Base-by-base conservation (phyloP, 129 eudicot species). In the Artemisia argyi region DNA sequence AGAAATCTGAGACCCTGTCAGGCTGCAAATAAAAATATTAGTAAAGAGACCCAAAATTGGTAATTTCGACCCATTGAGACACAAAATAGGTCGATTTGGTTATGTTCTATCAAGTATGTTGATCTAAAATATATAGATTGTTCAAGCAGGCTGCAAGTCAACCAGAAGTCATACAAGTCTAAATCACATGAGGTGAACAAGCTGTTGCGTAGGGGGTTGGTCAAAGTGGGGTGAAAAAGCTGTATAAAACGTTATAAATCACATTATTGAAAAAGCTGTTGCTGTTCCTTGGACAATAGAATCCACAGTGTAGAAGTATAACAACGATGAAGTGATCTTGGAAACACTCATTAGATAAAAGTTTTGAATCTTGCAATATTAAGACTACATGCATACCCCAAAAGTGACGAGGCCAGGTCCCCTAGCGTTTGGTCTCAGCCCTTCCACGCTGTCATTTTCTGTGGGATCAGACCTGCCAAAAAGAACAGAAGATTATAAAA, bases 391-490 rank as follows among this genome's bases (percentile, higher is more conserved):
- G 56, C 87, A 67, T 90, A 94, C 99, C 99, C 99, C 99, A 73
- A 94, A 94, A 67, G 93, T 88, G 12, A 94, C 97, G 12, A 94
- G 89, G 32, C 99, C 97, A 68, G 97, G 96, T 62, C 99, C 97
- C 86, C 97, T 81, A 47, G 99, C 97, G 71, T 94, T 94, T 71
- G 97, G 99, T 81, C 99, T 88, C 74, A 94, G 68, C 55, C 99
- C 99, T 75, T 90, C 99, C 26, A 94, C 84, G 8, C 99, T 94
- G 76, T 94, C 99, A 84, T 94, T 94, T 81, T 90, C 97, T 19
- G 99, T 94, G 56, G 99, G 99, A 74, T 94, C 99, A 65, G 99
- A 94, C 99, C 99, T 94, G 83, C 65, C 48, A n/a, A 81, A 32
- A 50, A 4, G 9, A 8, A 50, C 14, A 46, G 30, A 55, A 62